Evolutionary conservation across 176 grass and related monocot species (phyloP).

Genomic region (Secale cereale): DNA sequence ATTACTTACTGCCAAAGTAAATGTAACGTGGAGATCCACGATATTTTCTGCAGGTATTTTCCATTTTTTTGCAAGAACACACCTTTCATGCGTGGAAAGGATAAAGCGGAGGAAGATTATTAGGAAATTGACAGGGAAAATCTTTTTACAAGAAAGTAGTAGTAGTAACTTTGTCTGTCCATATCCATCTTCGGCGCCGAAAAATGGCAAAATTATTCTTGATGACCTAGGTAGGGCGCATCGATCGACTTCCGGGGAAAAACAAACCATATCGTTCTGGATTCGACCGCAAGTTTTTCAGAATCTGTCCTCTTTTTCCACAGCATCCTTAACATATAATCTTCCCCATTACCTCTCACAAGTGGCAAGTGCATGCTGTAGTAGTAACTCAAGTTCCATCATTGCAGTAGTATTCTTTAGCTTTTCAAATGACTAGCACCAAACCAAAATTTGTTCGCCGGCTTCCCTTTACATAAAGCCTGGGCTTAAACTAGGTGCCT

Average conservation of each 20-base stretch:
- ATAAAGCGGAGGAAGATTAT: constrained; percentile 6
- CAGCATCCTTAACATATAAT: constrained; percentile 5
- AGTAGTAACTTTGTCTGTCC: constrained; percentile 23
- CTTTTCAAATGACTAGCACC: constrained; percentile 22
- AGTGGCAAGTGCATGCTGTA: neutral
- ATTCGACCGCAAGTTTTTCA: constrained; percentile 8
- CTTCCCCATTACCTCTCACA: constrained; percentile 7
- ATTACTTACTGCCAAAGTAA: too few relatives aligned
- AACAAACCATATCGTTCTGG: neutral
- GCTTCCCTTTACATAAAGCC: constrained; percentile 36
- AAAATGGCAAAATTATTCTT: too few relatives aligned
- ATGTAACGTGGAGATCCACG: neutral
- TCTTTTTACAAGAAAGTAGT: constrained; percentile 8
- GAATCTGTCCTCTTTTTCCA: neutral
- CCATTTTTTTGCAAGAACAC: constrained; percentile 6
- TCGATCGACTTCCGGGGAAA: neutral
- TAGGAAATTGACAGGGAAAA: neutral
- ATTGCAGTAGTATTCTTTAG: neutral
- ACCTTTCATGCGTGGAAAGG: neutral
- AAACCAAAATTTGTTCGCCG: constrained; percentile 31
- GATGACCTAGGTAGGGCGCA: neutral
- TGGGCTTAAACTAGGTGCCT: constrained; percentile 25
- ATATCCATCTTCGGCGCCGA: neutral
- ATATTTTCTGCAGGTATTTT: neutral
- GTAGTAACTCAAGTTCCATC: neutral